Conservation (phyloP, 768 basidiomycete genomes). For the Suillus alpinus region DNA sequence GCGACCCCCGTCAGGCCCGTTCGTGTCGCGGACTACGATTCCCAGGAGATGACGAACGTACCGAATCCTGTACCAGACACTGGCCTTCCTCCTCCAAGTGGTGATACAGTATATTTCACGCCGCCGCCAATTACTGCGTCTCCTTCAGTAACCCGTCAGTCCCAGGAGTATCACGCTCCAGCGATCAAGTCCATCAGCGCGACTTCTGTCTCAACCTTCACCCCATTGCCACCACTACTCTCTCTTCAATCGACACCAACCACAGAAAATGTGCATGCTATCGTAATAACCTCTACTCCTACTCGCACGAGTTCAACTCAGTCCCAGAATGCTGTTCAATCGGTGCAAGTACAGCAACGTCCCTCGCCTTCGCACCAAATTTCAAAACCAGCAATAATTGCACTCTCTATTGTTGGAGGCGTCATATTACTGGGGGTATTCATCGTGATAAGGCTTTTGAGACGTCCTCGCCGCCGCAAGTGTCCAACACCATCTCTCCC, state of each 20-base stretch:
- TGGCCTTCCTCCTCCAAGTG: constrained; percentile 26
- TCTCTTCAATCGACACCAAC: not conserved
- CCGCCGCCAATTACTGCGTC: constrained; percentile 24
- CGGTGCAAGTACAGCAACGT: constrained; percentile 2
- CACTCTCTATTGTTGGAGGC: constrained; percentile 51
- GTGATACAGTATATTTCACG: constrained; percentile 6
- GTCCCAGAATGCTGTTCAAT: constrained; percentile 2
- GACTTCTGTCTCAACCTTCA: constrained; percentile 17
- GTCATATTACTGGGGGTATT: constrained; percentile 47
- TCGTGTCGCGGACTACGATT: constrained; percentile 19
- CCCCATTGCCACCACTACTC: constrained; percentile 26
- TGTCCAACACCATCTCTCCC: constrained; percentile 74
- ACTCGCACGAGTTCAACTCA: constrained; percentile 7
- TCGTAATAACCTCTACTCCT: constrained; percentile 11
- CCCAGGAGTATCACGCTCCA: constrained; percentile 7
- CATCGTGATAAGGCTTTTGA: constrained; percentile 46
- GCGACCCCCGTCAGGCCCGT: not conserved
- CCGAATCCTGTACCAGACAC: constrained; percentile 31
- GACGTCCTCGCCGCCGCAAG: constrained; percentile 48
- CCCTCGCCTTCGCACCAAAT: constrained; percentile 35
- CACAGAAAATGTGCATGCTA: not conserved
- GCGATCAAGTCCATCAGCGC: constrained; percentile 5
- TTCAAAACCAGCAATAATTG: constrained; percentile 46
- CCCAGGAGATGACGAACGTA: constrained; percentile 26
- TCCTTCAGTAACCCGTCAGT: constrained; percentile 14